phyloP scores from a whole-genome alignment of 2,329 filamentous ascomycete genomes.

The Neospermospora avenae region DNA sequence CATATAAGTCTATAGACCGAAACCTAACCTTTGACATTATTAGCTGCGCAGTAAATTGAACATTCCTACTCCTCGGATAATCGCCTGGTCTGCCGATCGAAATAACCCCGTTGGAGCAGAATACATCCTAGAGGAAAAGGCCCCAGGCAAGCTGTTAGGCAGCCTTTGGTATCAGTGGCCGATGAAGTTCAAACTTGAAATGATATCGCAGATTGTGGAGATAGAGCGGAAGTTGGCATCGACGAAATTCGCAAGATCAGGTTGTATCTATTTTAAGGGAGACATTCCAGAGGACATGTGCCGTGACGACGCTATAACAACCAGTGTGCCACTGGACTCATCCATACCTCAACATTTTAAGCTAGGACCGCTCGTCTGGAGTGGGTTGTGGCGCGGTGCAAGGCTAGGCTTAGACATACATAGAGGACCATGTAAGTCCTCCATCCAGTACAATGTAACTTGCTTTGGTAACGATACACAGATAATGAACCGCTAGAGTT shows the following conservation, averaged over 20 bases:
- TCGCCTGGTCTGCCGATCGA: neutral
- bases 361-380: constrained; percentile 13
- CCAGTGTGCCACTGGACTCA: neutral
- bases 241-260: constrained; percentile 15
- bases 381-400: constrained; percentile 3
- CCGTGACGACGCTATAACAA: constrained; percentile 1
- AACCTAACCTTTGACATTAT: neutral
- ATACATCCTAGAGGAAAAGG: neutral
- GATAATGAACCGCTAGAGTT: too few relatives aligned
- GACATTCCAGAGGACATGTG: constrained; percentile 11
- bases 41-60: neutral
- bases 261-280: constrained; percentile 19
- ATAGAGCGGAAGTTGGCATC: constrained; percentile 18
- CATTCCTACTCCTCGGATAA: neutral
- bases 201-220: constrained; percentile 19
- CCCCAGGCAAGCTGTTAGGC: neutral
- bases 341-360: constrained; percentile 12
- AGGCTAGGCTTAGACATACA: neutral
- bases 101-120: neutral
- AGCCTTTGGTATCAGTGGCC: constrained; percentile 10
- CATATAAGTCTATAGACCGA: neutral
- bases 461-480: too few relatives aligned
- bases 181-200: constrained; percentile 9
- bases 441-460: neutral
- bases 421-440: neutral